A percentile compares a stretch with the other conserved stretches of the same genome.
phyloP scores from a whole-genome alignment of 2,329 filamentous ascomycete species.

The Penicillium griseofulvum region DNA sequence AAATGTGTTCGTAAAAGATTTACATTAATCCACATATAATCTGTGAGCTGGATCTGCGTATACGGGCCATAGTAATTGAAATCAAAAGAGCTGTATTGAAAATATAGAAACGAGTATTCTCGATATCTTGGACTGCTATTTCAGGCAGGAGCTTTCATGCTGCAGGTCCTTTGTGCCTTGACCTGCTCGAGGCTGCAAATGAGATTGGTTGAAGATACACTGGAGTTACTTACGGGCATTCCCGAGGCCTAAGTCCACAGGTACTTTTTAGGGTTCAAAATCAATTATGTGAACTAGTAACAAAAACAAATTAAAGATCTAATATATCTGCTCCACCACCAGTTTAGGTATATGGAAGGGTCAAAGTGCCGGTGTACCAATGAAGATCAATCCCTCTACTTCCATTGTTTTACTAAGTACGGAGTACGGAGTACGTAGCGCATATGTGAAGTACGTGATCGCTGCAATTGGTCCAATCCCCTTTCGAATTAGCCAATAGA shows the following conservation, averaged over 20 bases:
- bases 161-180: slow-evolving; percentile 3
- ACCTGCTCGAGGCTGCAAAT: neutral
- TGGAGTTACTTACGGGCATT: neutral
- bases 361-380: slow-evolving; percentile 7
- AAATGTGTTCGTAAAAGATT: neutral
- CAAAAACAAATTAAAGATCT: neutral
- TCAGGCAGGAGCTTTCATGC: slow-evolving; percentile 3
- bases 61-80: neutral
- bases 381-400: slow-evolving; percentile 10
- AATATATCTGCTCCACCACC: neutral
- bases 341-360: neutral
- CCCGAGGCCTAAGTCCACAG: too few relatives aligned
- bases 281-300: neutral
- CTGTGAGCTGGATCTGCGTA: neutral
- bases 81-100: neutral
- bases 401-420: slow-evolving; percentile 6
- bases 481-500: neutral
- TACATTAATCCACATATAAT: too few relatives aligned
- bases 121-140: neutral
- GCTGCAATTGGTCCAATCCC: neutral
- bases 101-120: neutral
- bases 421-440: too few relatives aligned
- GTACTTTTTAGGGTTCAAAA: too few relatives aligned
- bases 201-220: slow-evolving; percentile 7
- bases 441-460: slow-evolving; percentile 10